Evolutionary conservation across 305 asterid genomes (phyloP).

Genomic region (Solanum hybrid): DNA sequence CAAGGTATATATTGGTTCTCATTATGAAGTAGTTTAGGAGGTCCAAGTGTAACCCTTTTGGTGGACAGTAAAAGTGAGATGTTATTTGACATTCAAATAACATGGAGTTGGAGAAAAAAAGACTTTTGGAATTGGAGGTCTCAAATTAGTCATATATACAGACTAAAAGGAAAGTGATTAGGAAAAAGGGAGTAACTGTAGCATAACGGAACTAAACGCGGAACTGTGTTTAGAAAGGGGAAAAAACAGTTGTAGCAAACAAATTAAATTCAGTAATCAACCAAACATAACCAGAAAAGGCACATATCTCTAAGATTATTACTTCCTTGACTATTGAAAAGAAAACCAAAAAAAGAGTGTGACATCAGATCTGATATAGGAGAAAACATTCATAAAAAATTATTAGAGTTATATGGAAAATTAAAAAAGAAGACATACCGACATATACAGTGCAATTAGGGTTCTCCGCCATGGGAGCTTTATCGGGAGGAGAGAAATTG

Average conservation of each 20-base stretch:
- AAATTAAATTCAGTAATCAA: no score
- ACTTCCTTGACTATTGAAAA: not conserved
- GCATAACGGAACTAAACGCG: not conserved
- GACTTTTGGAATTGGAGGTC: not conserved
- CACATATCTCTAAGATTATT: no score
- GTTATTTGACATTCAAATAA: not conserved
- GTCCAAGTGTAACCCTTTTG: not conserved
- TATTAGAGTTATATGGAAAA: not conserved
- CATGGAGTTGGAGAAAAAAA: no score
- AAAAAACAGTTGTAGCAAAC: not conserved
- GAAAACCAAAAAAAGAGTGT: not conserved
- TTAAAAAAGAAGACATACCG: constrained; percentile 27
- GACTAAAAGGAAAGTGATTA: not conserved
- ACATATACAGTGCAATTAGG: constrained; percentile 43
- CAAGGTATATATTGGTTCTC: not conserved
- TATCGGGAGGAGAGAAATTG: not conserved
- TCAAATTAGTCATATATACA: not conserved
- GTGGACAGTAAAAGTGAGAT: not conserved
- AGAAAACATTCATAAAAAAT: not conserved
- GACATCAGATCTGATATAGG: not conserved
- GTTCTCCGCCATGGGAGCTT: constrained; percentile 37
- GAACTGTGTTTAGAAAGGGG: not conserved
- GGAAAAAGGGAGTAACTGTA: not conserved
- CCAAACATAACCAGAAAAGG: not conserved
- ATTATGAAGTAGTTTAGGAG: not conserved